Base-by-base conservation (phyloP, 2,329 filamentous ascomycete species). In the Colletotrichum navitas region DNA sequence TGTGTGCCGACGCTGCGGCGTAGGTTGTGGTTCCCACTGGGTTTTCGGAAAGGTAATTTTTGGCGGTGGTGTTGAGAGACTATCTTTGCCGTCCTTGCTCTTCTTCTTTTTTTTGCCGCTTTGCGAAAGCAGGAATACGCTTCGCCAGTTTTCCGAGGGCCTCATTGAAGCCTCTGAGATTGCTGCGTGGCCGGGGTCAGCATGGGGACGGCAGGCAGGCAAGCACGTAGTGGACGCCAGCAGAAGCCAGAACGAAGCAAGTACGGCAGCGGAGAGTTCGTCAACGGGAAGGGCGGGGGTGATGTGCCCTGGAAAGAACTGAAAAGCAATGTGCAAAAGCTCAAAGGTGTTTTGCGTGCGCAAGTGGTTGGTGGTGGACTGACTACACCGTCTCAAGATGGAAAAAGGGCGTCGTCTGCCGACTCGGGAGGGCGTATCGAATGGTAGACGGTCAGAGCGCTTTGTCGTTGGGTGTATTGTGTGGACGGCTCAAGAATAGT, bases 51-150 rank as follows among this genome's bases (percentile, higher is more conserved):
- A 34, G 24, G 54, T 43, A 3, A 52, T 14, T 47, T 32, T 68
- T n/a, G 55, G 68, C 24, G 66, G 41, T 10, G 66, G 60, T 10
- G 54, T 49, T 16, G 59, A 71, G 1, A 65, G 60, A 32, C 34
- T 71, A 16, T 61, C 61, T n/a, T 66, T 72, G 34, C 39, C 43
- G 29, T n/a, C 1, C 39, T 68, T 52, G 29, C n/a, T 71, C 41
- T 71, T 62, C 26, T 54, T 69, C 67, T 72, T 72, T 61, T 72
- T 72, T 29, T 65, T 72, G 49, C 34, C 49, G 68, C 68, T 71
- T 41, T 68, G 68, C 58, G 68, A 58, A 39, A 68, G 68, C 65
- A 68, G 47, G 5, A 71, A 71, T 21, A 72, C 66, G 55, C 66
- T 72, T 29, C 70, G 67, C 70, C 66, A 72, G 43, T 72, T 69